Percentiles rank a stretch among this genome's conserved stretches.
Conservation (phyloP, 768 basidiomycete genomes). For the Boletus huronensis region DNA sequence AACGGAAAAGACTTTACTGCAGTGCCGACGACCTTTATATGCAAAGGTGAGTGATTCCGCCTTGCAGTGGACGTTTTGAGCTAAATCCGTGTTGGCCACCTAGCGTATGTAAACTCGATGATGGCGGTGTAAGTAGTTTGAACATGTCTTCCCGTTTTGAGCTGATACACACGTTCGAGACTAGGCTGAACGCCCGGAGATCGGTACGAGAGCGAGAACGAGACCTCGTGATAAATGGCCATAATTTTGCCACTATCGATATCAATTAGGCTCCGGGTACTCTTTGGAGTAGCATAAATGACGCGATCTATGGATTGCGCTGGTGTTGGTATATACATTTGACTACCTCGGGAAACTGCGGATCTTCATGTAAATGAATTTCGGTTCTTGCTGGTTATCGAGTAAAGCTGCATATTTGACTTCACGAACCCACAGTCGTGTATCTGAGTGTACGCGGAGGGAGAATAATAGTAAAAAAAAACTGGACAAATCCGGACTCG, state of each 20-base stretch:
- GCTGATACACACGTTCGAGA: neutral
- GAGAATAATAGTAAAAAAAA: slow-evolving; percentile 7
- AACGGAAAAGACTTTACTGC: neutral
- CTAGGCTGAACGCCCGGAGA: slow-evolving; percentile 14
- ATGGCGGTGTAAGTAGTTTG: slow-evolving; percentile 9
- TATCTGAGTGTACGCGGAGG: too few species aligned
- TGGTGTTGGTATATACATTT: too few species aligned
- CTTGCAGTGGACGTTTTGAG: neutral
- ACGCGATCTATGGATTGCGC: too few species aligned
- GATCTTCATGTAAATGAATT: too few species aligned
- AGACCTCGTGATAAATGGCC: neutral
- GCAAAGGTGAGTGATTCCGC: neutral
- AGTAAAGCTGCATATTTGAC: neutral
- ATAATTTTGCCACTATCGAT: slow-evolving; percentile 1
- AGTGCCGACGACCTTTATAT: slow-evolving; percentile 1
- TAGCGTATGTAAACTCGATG: slow-evolving; percentile 14
- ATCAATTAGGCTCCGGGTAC: slow-evolving; percentile 32
- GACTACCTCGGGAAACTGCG: too few species aligned
- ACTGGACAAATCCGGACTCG: slow-evolving; percentile 39
- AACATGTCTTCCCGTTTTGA: neutral
- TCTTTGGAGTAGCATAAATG: too few species aligned
- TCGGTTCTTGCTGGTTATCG: neutral
- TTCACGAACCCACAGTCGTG: too few species aligned
- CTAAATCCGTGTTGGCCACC: neutral
- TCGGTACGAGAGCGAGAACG: slow-evolving; percentile 2